Conservation (phyloP, 257 asterid genomes). For the Ilex aquifolium region DNA sequence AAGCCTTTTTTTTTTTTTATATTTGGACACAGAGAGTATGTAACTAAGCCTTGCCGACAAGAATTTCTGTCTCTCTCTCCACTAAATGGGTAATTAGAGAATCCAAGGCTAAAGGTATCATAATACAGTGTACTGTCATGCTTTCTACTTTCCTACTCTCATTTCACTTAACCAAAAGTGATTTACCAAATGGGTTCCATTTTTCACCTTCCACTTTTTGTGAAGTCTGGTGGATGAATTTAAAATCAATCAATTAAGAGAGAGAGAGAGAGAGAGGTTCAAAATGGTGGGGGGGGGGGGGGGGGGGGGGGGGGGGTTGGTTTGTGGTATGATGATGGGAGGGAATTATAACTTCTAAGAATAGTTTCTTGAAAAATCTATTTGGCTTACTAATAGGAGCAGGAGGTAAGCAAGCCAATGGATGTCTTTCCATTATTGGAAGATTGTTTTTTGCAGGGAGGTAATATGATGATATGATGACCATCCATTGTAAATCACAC, state of each 20-base stretch:
- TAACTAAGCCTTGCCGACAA: slow-evolving; percentile 67
- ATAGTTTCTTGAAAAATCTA: too few relatives aligned
- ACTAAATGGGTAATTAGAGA: slow-evolving; percentile 51
- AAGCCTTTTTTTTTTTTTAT: neutral
- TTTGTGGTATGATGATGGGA: too few relatives aligned
- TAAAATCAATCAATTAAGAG: neutral
- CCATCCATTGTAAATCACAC: too few relatives aligned
- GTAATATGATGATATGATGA: too few relatives aligned
- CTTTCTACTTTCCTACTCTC: slow-evolving; percentile 22
- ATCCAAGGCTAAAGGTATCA: slow-evolving; percentile 25
- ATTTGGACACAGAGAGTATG: too few relatives aligned
- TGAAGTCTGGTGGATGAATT: neutral
- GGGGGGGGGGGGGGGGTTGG: too few relatives aligned
- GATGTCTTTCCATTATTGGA: slow-evolving; percentile 20
- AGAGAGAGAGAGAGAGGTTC: neutral
- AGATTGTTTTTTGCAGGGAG: slow-evolving; percentile 1
- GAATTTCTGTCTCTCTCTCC: slow-evolving; percentile 56
- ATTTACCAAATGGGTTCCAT: neutral
- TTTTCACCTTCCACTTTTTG: slow-evolving; percentile 29
- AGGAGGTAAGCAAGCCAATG: too few relatives aligned
- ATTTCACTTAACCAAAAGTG: neutral
- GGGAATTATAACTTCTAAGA: too few relatives aligned
- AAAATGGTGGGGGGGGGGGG: neutral
- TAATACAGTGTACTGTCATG: slow-evolving; percentile 18
- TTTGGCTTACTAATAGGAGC: too few relatives aligned